These are phyloP conservation scores for Saccharum hybrid DNA, from an alignment of 202 grass and related monocot species.

Conservation along the genomic window DNA sequence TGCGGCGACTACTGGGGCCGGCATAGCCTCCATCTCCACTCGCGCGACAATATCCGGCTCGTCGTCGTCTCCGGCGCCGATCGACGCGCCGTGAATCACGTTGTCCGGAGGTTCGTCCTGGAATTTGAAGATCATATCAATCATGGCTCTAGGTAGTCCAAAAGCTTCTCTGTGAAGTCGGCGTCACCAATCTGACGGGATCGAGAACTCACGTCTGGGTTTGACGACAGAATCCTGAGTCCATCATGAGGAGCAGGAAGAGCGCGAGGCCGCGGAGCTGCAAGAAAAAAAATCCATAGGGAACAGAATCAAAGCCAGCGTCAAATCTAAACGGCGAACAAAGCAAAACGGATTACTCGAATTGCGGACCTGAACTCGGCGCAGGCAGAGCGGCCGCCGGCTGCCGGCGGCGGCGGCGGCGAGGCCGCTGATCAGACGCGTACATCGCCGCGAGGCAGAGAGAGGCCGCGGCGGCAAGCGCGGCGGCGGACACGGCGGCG, in stretches of 20 bases:
- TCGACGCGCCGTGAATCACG: conserved; percentile 62
- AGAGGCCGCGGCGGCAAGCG: conserved; percentile 42
- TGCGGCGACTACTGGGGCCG: background rate
- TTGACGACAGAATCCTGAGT: conserved; percentile 46
- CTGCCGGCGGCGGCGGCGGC: background rate
- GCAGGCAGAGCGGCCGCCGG: background rate
- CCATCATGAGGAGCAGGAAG: conserved; percentile 29
- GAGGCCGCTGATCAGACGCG: conserved; percentile 36
- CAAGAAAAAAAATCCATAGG: background rate
- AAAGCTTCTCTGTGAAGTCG: background rate
- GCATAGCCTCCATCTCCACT: conserved; percentile 24
- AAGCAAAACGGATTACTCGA: background rate
- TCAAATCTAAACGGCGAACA: background rate
- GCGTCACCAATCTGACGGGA: background rate
- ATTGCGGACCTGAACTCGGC: conserved; percentile 35
- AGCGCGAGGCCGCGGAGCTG: conserved; percentile 18
- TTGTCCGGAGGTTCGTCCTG: conserved; percentile 54
- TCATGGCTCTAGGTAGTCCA: background rate
- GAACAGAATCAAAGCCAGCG: conserved; percentile 14
- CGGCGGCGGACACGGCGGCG: conserved; percentile 6
- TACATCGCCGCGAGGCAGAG: conserved; percentile 42
- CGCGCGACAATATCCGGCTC: conserved; percentile 37
- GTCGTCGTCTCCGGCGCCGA: conserved; percentile 52
- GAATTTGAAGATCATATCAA: conserved; percentile 7
- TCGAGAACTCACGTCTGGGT: conserved; percentile 39